phyloP scores from a whole-genome alignment of 2,329 filamentous ascomycete species.

The Sclerotiophoma versabilis region DNA sequence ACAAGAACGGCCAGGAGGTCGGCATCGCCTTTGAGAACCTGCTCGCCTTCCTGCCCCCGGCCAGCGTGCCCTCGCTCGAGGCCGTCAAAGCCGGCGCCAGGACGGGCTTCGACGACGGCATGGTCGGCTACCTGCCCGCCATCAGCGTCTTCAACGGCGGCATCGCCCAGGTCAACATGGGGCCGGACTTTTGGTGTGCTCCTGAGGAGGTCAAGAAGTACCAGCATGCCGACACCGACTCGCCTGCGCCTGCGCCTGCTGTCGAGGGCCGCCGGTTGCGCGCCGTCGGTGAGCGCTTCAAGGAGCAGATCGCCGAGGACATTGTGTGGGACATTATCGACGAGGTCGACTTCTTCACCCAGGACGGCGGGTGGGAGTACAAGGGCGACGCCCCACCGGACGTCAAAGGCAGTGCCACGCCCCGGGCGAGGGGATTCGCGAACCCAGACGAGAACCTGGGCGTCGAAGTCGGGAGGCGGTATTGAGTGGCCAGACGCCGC shows the following conservation, averaged over 20 bases:
- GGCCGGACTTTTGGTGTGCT: conserved; percentile 89
- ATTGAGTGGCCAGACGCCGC: conserved; percentile 27
- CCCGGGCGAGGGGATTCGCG: conserved; percentile 46
- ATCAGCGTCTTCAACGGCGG: conserved; percentile 92
- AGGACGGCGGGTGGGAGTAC: conserved; percentile 63
- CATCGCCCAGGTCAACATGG: conserved; percentile 92
- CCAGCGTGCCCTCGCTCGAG: conserved; percentile 75
- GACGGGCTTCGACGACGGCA: conserved; percentile 90
- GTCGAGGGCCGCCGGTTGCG: conserved; percentile 53
- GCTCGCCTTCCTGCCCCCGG: conserved; percentile 88
- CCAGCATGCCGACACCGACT: background rate
- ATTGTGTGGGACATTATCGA: conserved; percentile 92
- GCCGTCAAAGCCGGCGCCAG: conserved; percentile 76
- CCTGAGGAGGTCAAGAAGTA: conserved; percentile 72
- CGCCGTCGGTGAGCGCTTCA: conserved; percentile 78
- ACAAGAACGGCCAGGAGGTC: conserved; percentile 88
- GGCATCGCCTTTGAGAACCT: conserved; percentile 89
- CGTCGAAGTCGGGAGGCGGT: conserved; percentile 46
- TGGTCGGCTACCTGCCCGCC: conserved; percentile 94
- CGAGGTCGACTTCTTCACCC: conserved; percentile 88
- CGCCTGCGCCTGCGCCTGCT: no score
- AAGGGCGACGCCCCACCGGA: conserved; percentile 45
- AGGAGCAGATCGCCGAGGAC: conserved; percentile 94
- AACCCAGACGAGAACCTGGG: conserved; percentile 49
- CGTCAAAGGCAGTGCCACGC: conserved; percentile 45